phyloP scores from a whole-genome alignment of 805 yeast species.

The Metschnikowia reukaufii region DNA sequence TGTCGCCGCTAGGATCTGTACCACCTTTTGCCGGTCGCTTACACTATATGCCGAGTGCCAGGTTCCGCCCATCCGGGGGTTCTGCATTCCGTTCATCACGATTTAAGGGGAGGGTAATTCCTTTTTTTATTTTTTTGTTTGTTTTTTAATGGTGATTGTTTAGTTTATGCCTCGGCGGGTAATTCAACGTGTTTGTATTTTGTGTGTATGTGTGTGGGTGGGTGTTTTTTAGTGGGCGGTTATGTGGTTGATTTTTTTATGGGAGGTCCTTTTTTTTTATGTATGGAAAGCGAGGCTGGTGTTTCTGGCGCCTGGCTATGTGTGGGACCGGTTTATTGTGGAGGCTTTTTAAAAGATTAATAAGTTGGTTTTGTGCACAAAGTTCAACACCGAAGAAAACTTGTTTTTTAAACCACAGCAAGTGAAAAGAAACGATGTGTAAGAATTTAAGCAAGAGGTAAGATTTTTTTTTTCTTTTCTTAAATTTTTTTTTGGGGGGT shows the following conservation, averaged over 20 bases:
- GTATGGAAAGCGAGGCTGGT: not conserved
- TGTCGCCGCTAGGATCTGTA: constrained; percentile 37
- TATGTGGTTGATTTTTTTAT: no score
- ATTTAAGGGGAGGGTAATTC: not conserved
- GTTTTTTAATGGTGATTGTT: no score
- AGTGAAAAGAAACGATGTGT: no score
- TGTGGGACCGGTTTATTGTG: not conserved
- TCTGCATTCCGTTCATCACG: constrained; percentile 23
- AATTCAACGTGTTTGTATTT: no score
- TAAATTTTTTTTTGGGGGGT: not conserved
- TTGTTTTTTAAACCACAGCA: no score
- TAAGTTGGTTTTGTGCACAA: no score
- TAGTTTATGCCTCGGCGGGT: no score
- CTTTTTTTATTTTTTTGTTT: no score
- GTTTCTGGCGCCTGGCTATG: not conserved
- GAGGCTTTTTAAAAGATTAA: no score
- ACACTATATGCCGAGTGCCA: constrained; percentile 28
- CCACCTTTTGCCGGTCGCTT: constrained; percentile 41
- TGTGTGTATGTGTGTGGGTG: no score
- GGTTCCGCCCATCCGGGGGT: constrained; percentile 24
- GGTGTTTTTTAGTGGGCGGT: no score
- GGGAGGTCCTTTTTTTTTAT: not conserved
- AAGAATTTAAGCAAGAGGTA: not conserved
- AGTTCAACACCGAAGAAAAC: no score
- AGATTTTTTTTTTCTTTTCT: not conserved